phyloP scores from a whole-genome alignment of 2,329 filamentous ascomycete genomes.

The Fusarium marasasianum region DNA sequence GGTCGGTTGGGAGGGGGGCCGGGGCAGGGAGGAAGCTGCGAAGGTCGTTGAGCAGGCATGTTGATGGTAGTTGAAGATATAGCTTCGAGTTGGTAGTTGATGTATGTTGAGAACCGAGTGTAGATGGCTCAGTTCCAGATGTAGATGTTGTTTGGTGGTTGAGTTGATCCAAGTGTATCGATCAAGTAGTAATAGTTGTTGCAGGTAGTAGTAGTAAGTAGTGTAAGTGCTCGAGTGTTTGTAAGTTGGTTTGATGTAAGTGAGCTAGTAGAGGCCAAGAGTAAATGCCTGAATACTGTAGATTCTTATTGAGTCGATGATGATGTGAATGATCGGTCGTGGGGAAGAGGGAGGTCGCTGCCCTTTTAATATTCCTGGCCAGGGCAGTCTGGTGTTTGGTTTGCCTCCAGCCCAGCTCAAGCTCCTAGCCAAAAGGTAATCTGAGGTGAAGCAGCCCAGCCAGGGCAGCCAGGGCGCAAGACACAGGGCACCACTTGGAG shows the following conservation, averaged over 20 bases:
- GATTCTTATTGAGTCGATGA: slow-evolving; percentile 39
- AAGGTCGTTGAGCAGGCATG: slow-evolving; percentile 70
- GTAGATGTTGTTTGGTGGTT: slow-evolving; percentile 17
- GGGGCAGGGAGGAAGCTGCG: slow-evolving; percentile 73
- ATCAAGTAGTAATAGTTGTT: slow-evolving; percentile 9
- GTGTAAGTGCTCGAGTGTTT: slow-evolving; percentile 23
- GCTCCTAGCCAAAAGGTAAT: slow-evolving; percentile 44
- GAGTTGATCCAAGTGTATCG: slow-evolving; percentile 16
- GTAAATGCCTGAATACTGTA: slow-evolving; percentile 19
- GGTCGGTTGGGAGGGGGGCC: slow-evolving; percentile 72
- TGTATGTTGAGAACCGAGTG: slow-evolving; percentile 30
- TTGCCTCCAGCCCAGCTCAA: slow-evolving; percentile 40
- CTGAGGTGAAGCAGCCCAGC: slow-evolving; percentile 46
- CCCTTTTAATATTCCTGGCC: slow-evolving; percentile 46
- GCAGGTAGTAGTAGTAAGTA: background rate
- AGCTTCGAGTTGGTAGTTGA: slow-evolving; percentile 24
- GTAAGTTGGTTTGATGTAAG: slow-evolving; percentile 1
- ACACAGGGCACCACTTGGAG: slow-evolving; percentile 40
- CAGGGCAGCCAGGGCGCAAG: slow-evolving; percentile 41
- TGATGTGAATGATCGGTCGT: slow-evolving; percentile 36
- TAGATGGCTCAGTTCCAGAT: slow-evolving; percentile 34
- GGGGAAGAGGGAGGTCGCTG: slow-evolving; percentile 43
- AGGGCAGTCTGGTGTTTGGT: slow-evolving; percentile 43
- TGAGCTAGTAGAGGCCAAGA: slow-evolving; percentile 26
- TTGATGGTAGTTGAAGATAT: slow-evolving; percentile 37